Percentiles rank a stretch among this genome's conserved stretches.
These are phyloP conservation scores for Gossypium mustelinum DNA, from an alignment of 345 rosid species.

Conservation along the genomic window DNA sequence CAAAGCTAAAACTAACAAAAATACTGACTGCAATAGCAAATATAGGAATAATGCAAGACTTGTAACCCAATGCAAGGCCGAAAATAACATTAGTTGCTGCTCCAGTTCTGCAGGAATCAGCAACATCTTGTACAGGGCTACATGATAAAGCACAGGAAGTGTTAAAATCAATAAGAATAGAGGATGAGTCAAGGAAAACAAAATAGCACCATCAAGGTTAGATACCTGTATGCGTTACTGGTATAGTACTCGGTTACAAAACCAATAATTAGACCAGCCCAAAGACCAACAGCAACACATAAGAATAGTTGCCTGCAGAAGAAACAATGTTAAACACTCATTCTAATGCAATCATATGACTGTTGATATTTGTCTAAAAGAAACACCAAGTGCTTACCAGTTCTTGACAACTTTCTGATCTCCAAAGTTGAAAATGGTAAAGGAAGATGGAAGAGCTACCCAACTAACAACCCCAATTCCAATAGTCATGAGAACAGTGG, in stretches of 20 bases:
- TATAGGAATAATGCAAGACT: conserved; percentile 69
- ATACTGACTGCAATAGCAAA: conserved; percentile 67
- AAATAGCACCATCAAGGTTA: no score
- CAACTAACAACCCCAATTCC: conserved; percentile 57
- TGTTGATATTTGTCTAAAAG: background rate
- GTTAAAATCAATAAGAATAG: background rate
- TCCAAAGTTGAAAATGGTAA: conserved; percentile 18
- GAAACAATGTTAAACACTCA: background rate
- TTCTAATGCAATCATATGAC: background rate
- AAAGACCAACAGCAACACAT: conserved; percentile 18
- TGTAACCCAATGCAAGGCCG: conserved; percentile 78
- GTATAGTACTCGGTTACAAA: conserved; percentile 70
- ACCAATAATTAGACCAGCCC: conserved; percentile 22
- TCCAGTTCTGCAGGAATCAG: conserved; percentile 91
- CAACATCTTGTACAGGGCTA: conserved; percentile 98
- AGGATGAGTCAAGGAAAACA: background rate
- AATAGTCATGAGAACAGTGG: conserved; percentile 62
- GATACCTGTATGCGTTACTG: conserved; percentile 68
- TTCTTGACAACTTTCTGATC: conserved; percentile 58
- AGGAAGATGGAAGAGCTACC: conserved; percentile 58
- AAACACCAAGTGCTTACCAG: conserved; percentile 37
- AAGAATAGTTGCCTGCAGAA: conserved; percentile 54
- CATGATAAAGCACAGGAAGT: background rate
- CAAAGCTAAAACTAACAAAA: conserved; percentile 71
- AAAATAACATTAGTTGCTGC: conserved; percentile 80